Evolutionary conservation across 257 asterid species (phyloP).

Genomic region (Echites panduratus): DNA sequence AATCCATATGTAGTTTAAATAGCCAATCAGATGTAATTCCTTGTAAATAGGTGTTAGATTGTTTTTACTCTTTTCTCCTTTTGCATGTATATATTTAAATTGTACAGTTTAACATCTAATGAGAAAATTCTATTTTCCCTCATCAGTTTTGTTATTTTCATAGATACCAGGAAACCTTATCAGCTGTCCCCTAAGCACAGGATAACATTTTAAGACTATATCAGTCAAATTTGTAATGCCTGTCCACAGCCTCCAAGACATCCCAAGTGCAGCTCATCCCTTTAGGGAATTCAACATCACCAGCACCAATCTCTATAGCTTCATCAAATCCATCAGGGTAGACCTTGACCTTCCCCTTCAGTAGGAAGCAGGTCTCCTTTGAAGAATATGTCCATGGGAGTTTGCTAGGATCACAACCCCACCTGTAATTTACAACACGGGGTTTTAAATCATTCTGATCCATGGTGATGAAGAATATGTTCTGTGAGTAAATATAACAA

Average conservation of each 20-base stretch:
- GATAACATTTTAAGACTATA: too few relatives aligned
- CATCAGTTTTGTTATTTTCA: too few relatives aligned
- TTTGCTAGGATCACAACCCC: conserved; percentile 48
- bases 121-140: too few relatives aligned
- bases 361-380: conserved; percentile 36
- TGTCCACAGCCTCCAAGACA: conserved; percentile 40
- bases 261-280: conserved; percentile 57
- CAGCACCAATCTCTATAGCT: conserved; percentile 38
- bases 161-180: too few relatives aligned
- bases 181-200: too few relatives aligned
- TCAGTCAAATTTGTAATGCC: conserved; percentile 38
- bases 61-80: too few relatives aligned
- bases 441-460: not conserved
- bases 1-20: too few relatives aligned
- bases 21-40: too few relatives aligned
- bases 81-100: too few relatives aligned
- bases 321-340: conserved; percentile 33
- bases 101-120: too few relatives aligned
- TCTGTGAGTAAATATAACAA: not conserved
- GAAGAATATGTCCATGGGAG: conserved; percentile 48
- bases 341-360: conserved; percentile 44
- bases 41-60: too few relatives aligned
- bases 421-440: conserved; percentile 16
- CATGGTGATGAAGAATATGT: not conserved
- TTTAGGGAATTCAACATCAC: conserved; percentile 39